Base-by-base conservation (phyloP, 345 rosid genomes). In the Alliaria petiolata region DNA sequence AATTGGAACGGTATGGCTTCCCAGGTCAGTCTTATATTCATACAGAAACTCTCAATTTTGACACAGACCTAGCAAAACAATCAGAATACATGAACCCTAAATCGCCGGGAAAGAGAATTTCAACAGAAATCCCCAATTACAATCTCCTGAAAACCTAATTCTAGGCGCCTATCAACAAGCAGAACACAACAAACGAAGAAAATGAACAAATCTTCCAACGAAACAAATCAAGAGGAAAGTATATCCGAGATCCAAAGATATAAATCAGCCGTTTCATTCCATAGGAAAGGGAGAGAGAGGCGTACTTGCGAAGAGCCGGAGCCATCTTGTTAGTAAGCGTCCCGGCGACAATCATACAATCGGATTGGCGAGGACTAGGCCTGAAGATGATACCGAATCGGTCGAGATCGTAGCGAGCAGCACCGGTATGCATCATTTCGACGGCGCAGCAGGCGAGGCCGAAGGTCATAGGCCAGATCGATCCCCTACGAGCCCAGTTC, bases 261-360 rank as follows among this genome's bases (percentile, higher is more conserved):
- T 3, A 44, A 33, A 64, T 20, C n/a, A 68, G 30, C 31, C 5
- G 46, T 17, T 56, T 30, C n/a, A 33, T 13, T 60, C 65, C 2
- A 30, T 0, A 9, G 33, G 2, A 49, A 20, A 69, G 15, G 46
- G 40, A 43, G 28, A 49, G 61, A 30, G 56, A 45, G 13, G 47
- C 85, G 46, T 86, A 93, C 97, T 82, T 95, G 84, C 99, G 91
- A 62, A 95, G 95, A 20, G 99, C 99, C 17, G 99, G 99, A 58
- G 98, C 99, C 99, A 95, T 95, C 86, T 95, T 95, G 60, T 95
- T 95, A 72, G 99, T 95, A 62, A 95, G 98, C 7, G 99, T 95
- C 7, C 99, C 99, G 8, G 99, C 99, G 30, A 95, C 99, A 71
- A 95, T 86, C 99, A 95, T 95, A 72, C 95, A 86, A 81, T 95